Evolutionary conservation across 192 early-diverging fungal species (phyloP), one percentile per base, ranked within the genome.

Genomic region (Paraglomus brasilianum): DNA sequence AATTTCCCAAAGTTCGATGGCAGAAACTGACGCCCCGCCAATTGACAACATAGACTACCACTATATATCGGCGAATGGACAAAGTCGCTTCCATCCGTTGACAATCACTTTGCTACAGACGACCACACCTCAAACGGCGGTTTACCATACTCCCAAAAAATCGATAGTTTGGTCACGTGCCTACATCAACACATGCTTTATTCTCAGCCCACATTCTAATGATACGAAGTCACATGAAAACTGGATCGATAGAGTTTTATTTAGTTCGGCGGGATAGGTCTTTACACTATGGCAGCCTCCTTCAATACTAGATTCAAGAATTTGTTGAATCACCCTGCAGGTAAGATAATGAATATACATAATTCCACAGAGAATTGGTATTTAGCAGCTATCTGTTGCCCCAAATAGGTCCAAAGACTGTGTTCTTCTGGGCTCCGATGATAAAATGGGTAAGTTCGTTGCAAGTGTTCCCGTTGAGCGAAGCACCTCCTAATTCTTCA

Each of bases 401-500:
- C 30, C 1, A 30, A 30, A 30, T 74, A 90, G 94, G 94, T 62
- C 97, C 97, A 70, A 96, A 96, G 82, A 98, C 97, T 51, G 89
- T 98, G 72, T 92, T 94, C 79, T 98, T 98, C 77, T 98, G 97
- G 97, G 97, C 95, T 0, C 97, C 97, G 57, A 80, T 87, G 58
- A 87, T 85, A 82, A 95, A 95, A 89, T 93, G 92, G 92, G 89
- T 90, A 83, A 61, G 76, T 74, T 51, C 15, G 13, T 39, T 51
- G 5, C 62, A 14, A 40, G 48, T 66, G 42, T 8, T 19, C 14
- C 21, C 14, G 14, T 43, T n/a, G 30, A 30, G 10, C 5, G 55
- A 1, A 19, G 14, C 15, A 7, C n/a, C 9, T 21, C 38, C 49
- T 30, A 7, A 24, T 67, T 14, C 13, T 53, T 10, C 40, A 11